Evolutionary conservation across 805 yeast species (phyloP), one percentile per base, ranked within the genome.

Genomic region (Ogataea ramenticola): DNA sequence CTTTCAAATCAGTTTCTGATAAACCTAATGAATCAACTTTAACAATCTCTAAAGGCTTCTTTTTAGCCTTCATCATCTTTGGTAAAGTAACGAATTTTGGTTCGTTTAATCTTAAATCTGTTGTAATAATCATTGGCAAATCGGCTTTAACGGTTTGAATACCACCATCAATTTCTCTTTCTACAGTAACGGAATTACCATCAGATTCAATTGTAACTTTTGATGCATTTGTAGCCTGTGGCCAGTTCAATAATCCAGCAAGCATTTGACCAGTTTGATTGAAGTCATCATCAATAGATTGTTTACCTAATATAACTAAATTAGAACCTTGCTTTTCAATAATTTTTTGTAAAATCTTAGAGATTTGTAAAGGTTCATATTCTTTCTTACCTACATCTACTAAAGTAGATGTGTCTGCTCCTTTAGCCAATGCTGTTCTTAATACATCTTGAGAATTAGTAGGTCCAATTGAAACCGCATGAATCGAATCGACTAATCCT

Each of bases 41-140:
- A 64, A 77, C 62, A 58, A 78, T 72, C 54, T 80, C 87, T 61
- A 90, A 72, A 4, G 96, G 96, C 73, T 88, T 90, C 79, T 90
- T 90, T 73, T 93, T 93, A 44, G 98, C 98, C 72, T 93, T 93
- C 98, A 93, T 93, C 70, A 90, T 78, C 64, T 91, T 93, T 48
- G 96, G 97, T 60, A 93, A 74, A 14, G 95, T 79, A n/a, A 95
- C 96, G 58, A 88, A 93, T 56, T 97, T 81, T 37, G 99, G 99
- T 60, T 80, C 93, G 64, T 93, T 93, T 58, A 93, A 76, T 65
- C 99, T 82, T 54, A 93, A 73, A 64, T 93, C 99, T 2, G 98
- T 84, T 24, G 97, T 90, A 54, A 93, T 77, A 43, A 93, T 76
- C 70, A 89, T 58, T 36, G 99, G 99, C 46, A 90, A 72, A 47